phyloP scores from a whole-genome alignment of 805 yeast genomes.

The Lachancea dasiensis region DNA sequence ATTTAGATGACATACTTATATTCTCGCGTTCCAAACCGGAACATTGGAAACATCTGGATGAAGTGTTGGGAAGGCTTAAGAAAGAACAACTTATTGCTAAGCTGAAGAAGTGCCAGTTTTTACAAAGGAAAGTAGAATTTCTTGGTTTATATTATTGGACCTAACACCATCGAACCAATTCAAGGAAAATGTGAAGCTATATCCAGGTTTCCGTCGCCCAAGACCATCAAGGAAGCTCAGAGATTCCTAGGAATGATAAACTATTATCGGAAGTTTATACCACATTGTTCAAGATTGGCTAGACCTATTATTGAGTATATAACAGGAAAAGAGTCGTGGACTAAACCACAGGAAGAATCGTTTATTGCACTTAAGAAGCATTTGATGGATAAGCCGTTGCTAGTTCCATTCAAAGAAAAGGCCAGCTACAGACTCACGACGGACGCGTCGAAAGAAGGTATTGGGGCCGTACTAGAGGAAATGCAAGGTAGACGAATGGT shows the following conservation, averaged over 20 bases:
- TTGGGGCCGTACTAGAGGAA: too few relatives aligned
- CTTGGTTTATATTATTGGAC: conserved; percentile 10
- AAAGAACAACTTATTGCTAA: conserved; percentile 12
- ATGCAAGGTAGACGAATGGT: too few relatives aligned
- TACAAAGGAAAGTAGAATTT: conserved; percentile 10
- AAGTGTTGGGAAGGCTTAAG: conserved; percentile 6
- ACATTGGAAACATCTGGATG: conserved; percentile 15
- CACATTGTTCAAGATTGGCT: conserved; percentile 8
- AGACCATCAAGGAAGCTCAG: conserved; percentile 14
- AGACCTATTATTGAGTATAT: not conserved
- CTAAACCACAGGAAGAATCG: not conserved
- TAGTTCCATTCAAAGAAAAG: too few relatives aligned
- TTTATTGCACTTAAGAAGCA: not conserved
- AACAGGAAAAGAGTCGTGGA: not conserved
- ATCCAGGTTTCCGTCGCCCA: conserved; percentile 8
- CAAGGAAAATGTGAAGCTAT: conserved; percentile 16
- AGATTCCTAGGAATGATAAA: conserved; percentile 15
- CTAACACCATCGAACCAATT: conserved; percentile 11
- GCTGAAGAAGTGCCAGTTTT: conserved; percentile 14
- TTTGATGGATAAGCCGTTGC: not conserved
- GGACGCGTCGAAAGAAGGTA: too few relatives aligned
- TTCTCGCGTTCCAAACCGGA: conserved; percentile 7
- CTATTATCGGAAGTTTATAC: conserved; percentile 16
- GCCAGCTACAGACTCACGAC: too few relatives aligned
- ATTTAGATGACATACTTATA: conserved; percentile 17